Base-by-base conservation (phyloP, 768 basidiomycete species). In the Tricholomella constricta region DNA sequence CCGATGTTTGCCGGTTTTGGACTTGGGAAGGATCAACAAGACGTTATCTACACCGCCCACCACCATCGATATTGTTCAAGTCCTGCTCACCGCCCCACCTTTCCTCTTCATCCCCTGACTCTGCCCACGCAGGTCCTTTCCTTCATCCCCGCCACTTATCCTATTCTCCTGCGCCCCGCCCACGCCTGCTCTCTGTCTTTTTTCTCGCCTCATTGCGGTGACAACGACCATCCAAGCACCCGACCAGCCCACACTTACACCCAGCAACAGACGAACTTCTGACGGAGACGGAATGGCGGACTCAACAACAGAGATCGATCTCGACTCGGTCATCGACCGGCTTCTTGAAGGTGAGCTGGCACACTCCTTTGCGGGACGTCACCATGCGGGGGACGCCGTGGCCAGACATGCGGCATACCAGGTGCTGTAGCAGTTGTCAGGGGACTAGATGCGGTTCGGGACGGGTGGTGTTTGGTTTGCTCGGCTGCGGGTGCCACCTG, bases 311-410 rank as follows among this genome's bases (percentile, higher is more conserved):
- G 96, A 98, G 72, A 96, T 99, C 75, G 96, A 99, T 83, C 84
- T 98, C 57, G 96, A 99, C 81, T 95, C 94, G 72, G 94, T 99
- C 79, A 98, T 99, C 68, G 96, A 98, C 86, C 84, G 94, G 56
- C 81, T 98, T 58, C 80, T 98, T 59, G 96, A 98, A 88, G 96
- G 96, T 96, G 79, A 74, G 89, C 70, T 65, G 49, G 55, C 64
- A 56, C 48, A 54, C 52, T 56, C 54, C 46, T 41, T 34, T 29
- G 15, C 25, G 29, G 26, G 10, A 12, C 9, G 3, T 26, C 53
- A 45, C 7, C 52, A 29, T 23, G 27, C 44, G 20, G 20, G 31
- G 41, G 37, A 38, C 42, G 32, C 50, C 35, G 12, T 6, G n/a
- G 23, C 22, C 17, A 1, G 19, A 29, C 37, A 20, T 23, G 22